Evolutionary conservation across 768 basidiomycete species (phyloP).

Genomic region (Boletus pseudo-olivaceus): DNA sequence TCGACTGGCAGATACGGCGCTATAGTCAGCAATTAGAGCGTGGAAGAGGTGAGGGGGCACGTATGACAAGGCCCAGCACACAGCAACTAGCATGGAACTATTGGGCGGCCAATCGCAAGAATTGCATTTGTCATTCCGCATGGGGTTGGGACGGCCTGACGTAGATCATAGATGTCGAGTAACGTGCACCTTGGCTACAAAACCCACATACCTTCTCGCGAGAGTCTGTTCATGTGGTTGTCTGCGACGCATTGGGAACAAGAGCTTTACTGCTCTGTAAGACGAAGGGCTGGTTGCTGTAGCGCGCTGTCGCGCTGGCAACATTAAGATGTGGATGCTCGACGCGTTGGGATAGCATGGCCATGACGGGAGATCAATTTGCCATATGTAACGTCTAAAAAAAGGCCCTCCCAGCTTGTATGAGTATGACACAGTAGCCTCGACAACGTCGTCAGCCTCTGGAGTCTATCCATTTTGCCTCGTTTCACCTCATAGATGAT

Average conservation of each 20-base stretch:
- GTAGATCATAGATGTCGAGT: not conserved
- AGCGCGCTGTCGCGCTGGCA: not conserved
- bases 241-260: not conserved
- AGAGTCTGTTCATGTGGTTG: not conserved
- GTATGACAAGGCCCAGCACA: not conserved
- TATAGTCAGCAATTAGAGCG: not conserved
- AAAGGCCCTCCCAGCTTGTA: too few relatives aligned
- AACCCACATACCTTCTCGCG: not conserved
- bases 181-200: not conserved
- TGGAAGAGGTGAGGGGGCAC: not conserved
- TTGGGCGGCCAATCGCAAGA: not conserved
- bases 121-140: not conserved
- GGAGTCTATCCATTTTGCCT: not conserved
- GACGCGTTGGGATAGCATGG: not conserved
- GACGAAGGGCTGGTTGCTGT: not conserved
- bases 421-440: not conserved
- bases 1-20: not conserved
- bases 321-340: not conserved
- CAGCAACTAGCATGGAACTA: not conserved
- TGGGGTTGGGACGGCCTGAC: not conserved
- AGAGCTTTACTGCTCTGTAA: too few relatives aligned
- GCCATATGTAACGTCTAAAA: too few relatives aligned
- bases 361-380: too few relatives aligned
- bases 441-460: not conserved
- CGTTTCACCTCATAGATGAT: too few relatives aligned